phyloP scores from a whole-genome alignment of 176 grass and related monocot genomes.

The Phoenix roebelenii region DNA sequence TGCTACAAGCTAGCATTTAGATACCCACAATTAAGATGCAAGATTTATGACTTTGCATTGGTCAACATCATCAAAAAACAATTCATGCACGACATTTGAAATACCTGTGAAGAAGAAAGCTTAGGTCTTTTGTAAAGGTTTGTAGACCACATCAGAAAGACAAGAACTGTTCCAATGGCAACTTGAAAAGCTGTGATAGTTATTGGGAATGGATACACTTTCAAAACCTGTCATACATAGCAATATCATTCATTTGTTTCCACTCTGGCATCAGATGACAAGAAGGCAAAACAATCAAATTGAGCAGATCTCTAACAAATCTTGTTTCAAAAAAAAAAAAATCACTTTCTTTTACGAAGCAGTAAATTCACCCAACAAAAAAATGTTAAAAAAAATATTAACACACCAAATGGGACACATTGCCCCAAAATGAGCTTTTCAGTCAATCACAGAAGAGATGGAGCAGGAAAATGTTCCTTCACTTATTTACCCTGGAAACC shows the following conservation, averaged over 20 bases:
- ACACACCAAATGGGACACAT: no score
- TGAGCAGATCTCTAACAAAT: neutral
- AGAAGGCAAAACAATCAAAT: neutral
- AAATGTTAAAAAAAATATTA: no score
- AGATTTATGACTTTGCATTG: no score
- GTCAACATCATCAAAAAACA: no score
- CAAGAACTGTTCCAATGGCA: constrained; percentile 44
- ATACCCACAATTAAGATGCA: constrained; percentile 13
- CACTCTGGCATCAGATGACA: neutral
- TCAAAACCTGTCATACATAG: constrained; percentile 42
- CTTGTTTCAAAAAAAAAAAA: no score
- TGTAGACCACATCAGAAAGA: constrained; percentile 56
- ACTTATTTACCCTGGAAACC: no score
- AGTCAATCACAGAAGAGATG: no score
- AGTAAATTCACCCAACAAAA: no score
- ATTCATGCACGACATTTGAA: no score
- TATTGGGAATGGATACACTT: constrained; percentile 65
- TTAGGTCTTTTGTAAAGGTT: constrained; percentile 67
- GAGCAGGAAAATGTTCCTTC: no score
- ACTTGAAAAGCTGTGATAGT: constrained; percentile 79
- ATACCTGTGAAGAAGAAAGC: constrained; percentile 59
- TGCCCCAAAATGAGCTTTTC: no score
- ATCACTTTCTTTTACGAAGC: no score
- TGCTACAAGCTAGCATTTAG: constrained; percentile 41
- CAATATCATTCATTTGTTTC: neutral